Percentiles rank a stretch among this genome's conserved stretches.
phyloP scores from a whole-genome alignment of 1,284 basidiomycete genomes.

The Kalmanozyma brasiliensis region DNA sequence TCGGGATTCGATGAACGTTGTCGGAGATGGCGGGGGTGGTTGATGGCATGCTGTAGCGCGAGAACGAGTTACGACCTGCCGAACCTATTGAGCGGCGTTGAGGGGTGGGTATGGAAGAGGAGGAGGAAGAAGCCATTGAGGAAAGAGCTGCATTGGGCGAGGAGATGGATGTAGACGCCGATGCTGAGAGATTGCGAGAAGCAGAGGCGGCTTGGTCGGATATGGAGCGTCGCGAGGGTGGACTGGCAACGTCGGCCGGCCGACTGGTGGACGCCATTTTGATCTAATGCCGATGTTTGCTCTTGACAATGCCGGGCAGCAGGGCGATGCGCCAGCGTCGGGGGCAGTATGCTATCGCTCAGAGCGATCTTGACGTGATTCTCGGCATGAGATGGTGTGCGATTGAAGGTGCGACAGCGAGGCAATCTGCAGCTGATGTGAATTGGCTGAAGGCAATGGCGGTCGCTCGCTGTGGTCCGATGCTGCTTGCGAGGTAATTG shows the following conservation, averaged over 20 bases:
- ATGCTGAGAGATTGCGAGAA: constrained; percentile 11
- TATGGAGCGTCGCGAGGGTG: constrained; percentile 31
- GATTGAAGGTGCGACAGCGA: too few species aligned
- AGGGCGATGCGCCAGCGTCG: not conserved
- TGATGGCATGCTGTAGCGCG: constrained; percentile 8
- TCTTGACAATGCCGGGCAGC: too few species aligned
- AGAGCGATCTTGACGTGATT: constrained; percentile 5
- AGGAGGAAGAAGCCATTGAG: constrained; percentile 23
- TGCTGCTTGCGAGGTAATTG: too few species aligned
- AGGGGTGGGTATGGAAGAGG: constrained; percentile 6
- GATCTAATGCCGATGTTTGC: too few species aligned
- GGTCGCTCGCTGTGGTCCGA: too few species aligned
- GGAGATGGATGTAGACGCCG: constrained; percentile 16
- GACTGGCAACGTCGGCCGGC: not conserved
- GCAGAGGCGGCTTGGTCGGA: constrained; percentile 40
- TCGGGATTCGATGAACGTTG: too few species aligned
- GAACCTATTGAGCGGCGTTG: constrained; percentile 14
- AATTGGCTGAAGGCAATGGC: too few species aligned
- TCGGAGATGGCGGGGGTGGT: constrained; percentile 1
- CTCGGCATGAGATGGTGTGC: constrained; percentile 7
- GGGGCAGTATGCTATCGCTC: constrained; percentile 11
- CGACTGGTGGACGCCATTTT: constrained; percentile 24
- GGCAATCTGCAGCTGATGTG: too few species aligned
- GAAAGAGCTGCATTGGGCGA: constrained; percentile 23
- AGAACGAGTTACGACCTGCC: constrained; percentile 1